Percentiles rank a stretch among this genome's conserved stretches.
Evolutionary conservation across 108 stramenopile genomes (phyloP).

Genomic region (Cyclotella baltica): DNA sequence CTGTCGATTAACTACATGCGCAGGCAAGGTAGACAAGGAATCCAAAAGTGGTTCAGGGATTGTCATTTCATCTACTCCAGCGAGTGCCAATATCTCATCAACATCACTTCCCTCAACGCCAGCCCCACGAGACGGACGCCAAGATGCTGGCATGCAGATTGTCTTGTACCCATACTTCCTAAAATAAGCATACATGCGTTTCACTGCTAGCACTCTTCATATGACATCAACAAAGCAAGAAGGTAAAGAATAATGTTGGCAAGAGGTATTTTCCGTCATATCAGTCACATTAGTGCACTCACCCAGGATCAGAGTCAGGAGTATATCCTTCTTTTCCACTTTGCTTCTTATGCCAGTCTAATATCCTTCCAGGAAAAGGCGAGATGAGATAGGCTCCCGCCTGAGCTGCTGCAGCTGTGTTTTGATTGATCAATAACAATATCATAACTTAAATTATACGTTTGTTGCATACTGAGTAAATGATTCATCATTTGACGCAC

Average conservation of each 20-base stretch:
- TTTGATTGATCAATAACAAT: too few relatives aligned
- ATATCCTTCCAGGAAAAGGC: conserved; percentile 97
- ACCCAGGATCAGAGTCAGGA: conserved; percentile 92
- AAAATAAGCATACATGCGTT: conserved; percentile 93
- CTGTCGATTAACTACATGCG: conserved; percentile 37
- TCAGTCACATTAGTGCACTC: too few relatives aligned
- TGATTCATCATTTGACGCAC: too few relatives aligned
- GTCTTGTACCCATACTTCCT: conserved; percentile 84
- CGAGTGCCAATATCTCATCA: conserved; percentile 86
- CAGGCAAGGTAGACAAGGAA: conserved; percentile 47
- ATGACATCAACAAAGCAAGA: too few relatives aligned
- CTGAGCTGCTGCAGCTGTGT: conserved; percentile 95
- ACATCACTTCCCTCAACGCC: conserved; percentile 67
- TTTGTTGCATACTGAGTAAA: too few relatives aligned
- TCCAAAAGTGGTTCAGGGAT: conserved; percentile 83
- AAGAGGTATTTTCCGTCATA: too few relatives aligned
- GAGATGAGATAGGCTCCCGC: conserved; percentile 94
- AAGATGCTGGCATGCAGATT: conserved; percentile 97
- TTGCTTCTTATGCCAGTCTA: conserved; percentile 95
- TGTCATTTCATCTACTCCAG: conserved; percentile 89
- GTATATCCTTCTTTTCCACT: conserved; percentile 60
- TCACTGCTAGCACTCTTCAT: conserved; percentile 88
- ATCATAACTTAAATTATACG: too few relatives aligned
- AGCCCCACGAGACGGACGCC: conserved; percentile 87
- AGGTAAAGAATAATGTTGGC: too few relatives aligned